Percentiles rank a stretch among this genome's conserved stretches.
phyloP scores from a whole-genome alignment of 2,329 filamentous ascomycete species.

The Ceratocystis variospora region DNA sequence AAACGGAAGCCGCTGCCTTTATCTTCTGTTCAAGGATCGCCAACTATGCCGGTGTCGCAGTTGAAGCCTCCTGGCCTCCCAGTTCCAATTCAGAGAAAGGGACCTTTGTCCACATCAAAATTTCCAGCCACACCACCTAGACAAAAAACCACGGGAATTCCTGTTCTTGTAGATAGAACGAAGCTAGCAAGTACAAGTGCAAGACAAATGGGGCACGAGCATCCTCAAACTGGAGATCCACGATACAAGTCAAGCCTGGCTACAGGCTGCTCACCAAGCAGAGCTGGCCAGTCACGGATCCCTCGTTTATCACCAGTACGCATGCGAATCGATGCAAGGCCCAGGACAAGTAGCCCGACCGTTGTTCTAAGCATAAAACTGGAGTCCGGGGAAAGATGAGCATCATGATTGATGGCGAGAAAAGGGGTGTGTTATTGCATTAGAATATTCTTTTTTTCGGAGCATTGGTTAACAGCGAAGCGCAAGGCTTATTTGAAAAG shows the following conservation, averaged over 20 bases:
- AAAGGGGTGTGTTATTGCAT: not conserved
- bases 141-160: not conserved
- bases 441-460: not conserved
- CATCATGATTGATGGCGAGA: not conserved
- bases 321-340: not conserved
- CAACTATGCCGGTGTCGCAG: not conserved
- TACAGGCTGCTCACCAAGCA: not conserved
- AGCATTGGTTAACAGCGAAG: slow-evolving; percentile 1
- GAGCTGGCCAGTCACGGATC: not conserved
- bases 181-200: not conserved
- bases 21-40: not conserved
- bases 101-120: not conserved
- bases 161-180: not conserved
- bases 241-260: not conserved
- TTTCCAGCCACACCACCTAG: not conserved
- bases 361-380: not conserved
- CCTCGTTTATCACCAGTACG: slow-evolving; percentile 2
- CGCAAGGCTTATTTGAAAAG: not conserved
- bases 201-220: not conserved
- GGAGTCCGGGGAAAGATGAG: not conserved
- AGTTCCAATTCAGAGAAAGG: not conserved
- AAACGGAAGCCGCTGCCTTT: not conserved
- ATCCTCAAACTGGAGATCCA: not conserved
- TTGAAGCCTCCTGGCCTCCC: not conserved
- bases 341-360: not conserved